Evolutionary conservation across 2,329 filamentous ascomycete genomes (phyloP), one percentile per base, ranked within the genome.

Genomic region (Calonectria pauciramosa): DNA sequence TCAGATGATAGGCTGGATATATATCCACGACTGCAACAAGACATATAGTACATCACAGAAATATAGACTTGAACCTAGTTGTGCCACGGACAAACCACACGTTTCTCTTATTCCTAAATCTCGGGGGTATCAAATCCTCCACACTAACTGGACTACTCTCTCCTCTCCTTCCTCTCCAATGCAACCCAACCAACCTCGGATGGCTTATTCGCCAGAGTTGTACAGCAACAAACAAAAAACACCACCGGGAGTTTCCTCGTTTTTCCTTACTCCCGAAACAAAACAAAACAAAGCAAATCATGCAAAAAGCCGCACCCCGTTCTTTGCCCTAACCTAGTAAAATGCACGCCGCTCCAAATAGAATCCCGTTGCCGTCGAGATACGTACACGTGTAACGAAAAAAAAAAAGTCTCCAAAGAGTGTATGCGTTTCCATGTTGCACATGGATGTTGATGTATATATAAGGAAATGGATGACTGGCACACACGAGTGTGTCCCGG

Each of bases 111-210:
- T 63, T 67, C 64, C 60, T 34, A 49, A 49, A 52, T 60, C 54
- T 52, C 54, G 34, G 70, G 70, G 70, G 70, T 72, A 72, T 72
- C 70, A 72, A 72, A 68, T 59, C 70, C 44, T 44, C 60, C 44
- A 67, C 63, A 30, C 51, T 23, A 47, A 56, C 59, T 71, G 23
- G 23, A 47, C 28, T 18, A 32, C 49, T n/a, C 63, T 59, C 52
- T 32, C 30, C 4, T 56, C 68, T 34, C 5, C 64, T 34, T 44
- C 20, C 47, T 32, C 26, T 51, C 63, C 51, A 30, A 60, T 49
- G n/a, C 51, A 68, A 18, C n/a, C 41, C 34, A n/a, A 32, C 28
- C 18, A 36, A 18, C 52, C 9, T 23, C 26, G 14, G 26, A 20
- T 54, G 28, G 51, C 41, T 44, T 28, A 23, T 60, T 60, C n/a